Base-by-base conservation (phyloP, 805 yeast species). In the Ogataea pini region DNA sequence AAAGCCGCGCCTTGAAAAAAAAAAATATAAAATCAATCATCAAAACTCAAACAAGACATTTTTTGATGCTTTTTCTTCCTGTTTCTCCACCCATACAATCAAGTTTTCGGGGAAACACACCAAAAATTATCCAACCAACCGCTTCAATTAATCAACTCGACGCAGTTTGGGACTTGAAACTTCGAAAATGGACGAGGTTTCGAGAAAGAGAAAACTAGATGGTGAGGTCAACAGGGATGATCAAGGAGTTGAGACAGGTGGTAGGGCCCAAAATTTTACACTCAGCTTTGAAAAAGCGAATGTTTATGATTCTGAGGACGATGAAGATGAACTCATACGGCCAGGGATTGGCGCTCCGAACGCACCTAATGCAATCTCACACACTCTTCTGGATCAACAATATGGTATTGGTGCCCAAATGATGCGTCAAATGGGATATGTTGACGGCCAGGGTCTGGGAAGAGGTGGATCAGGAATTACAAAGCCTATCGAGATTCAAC, bases 371-470 rank as follows among this genome's bases (percentile, higher is more conserved):
- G 37, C 10, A 28, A 27, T 36, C 3, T 10, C 17, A 24, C 29
- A 25, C 24, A 29, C 36, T n/a, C 34, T 10, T n/a, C 3, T 24
- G 14, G 50, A 49, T 4, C 42, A 47, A 16, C 59, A 58, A 28
- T 90, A 91, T 61, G 98, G 98, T 6, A 80, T 89, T 32, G 98
- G 98, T 31, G 96, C 96, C 2, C 68, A 76, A 42, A 69, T 92
- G 43, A 65, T 92, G 69, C 73, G 80, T 51, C 78, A 82, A 52
- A 91, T 92, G 98, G 99, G 99, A 0, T 91, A 88, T 66, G 75
- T 76, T 7, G 78, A 78, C 34, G 98, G 99, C 0, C 72, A 78
- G 58, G 98, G 97, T 0, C 74, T 92, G n/a, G 99, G 99, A 2
- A 70, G 71, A 4, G 64, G 73, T 19, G 80, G 82, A 1, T 76